These are phyloP conservation scores for Penicillium samsonianum DNA, from an alignment of 495 filamentous ascomycete genomes.

Conservation along the genomic window DNA sequence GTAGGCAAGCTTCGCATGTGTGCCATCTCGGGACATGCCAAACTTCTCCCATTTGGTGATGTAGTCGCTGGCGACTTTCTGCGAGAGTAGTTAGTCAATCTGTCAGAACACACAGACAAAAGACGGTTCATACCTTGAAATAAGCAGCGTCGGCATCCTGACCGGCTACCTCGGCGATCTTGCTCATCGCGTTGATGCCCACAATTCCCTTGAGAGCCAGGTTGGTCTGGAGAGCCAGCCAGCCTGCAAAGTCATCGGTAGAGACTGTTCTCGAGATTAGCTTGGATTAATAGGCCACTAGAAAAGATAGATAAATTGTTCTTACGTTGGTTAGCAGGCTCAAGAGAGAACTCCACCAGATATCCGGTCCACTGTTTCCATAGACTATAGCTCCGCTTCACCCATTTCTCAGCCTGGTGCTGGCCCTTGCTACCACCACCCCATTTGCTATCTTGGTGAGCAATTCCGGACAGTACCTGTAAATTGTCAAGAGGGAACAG, in stretches of 20 bases:
- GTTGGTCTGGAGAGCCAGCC: conserved; percentile 90
- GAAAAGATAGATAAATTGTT: background rate
- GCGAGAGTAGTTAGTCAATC: background rate
- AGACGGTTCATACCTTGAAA: conserved; percentile 53
- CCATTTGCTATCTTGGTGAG: conserved; percentile 54
- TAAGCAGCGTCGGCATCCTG: conserved; percentile 65
- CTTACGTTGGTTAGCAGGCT: conserved; percentile 79
- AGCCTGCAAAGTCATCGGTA: conserved; percentile 95
- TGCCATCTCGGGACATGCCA: conserved; percentile 76
- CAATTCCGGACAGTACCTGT: conserved; percentile 46
- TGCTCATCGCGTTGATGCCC: conserved; percentile 91
- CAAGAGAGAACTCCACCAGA: conserved; percentile 80
- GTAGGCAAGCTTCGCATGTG: conserved; percentile 89
- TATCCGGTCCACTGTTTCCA: conserved; percentile 96
- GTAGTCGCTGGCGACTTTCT: conserved; percentile 73
- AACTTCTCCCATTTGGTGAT: conserved; percentile 81
- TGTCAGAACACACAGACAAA: background rate
- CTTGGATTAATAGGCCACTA: background rate
- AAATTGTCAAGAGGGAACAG: conserved; percentile 47
- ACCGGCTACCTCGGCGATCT: conserved; percentile 71
- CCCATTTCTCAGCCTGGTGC: conserved; percentile 56
- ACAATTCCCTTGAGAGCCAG: conserved; percentile 92
- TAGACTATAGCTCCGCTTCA: conserved; percentile 67
- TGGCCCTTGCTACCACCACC: conserved; percentile 50
- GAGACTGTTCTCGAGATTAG: conserved; percentile 48